Percentiles rank a stretch among this genome's conserved stretches.
Conservation (phyloP, 768 basidiomycete species). For the Galerina marginata region DNA sequence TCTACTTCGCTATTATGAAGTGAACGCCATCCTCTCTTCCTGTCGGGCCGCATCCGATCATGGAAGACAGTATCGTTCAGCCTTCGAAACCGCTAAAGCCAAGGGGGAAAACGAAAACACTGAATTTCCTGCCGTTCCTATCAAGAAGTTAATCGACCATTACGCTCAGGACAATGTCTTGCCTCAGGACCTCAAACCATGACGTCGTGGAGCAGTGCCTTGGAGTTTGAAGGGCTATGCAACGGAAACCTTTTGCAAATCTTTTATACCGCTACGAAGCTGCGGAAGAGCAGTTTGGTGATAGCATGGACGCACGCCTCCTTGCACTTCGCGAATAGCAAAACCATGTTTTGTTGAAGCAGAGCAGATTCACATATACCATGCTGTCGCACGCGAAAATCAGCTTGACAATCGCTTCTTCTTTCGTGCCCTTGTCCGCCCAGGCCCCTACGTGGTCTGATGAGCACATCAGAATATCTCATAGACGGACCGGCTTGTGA, state of each 20-base stretch:
- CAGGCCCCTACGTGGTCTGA: conserved; percentile 87
- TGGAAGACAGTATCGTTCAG: conserved; percentile 86
- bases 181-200: conserved; percentile 79
- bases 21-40: conserved; percentile 80
- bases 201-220: conserved; percentile 80
- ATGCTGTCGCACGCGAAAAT: conserved; percentile 93
- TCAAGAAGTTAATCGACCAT: conserved; percentile 87
- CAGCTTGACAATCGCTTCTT: conserved; percentile 98
- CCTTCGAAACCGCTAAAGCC: conserved; percentile 75
- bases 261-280: conserved; percentile 81
- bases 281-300: conserved; percentile 92
- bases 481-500: conserved; percentile 98
- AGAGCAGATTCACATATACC: conserved; percentile 98
- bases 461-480: conserved; percentile 97
- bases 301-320: conserved; percentile 91
- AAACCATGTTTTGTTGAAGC: conserved; percentile 96
- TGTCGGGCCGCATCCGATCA: conserved; percentile 91
- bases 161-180: conserved; percentile 82
- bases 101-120: conserved; percentile 73
- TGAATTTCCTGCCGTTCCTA: conserved; percentile 90
- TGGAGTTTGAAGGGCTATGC: conserved; percentile 86
- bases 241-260: conserved; percentile 72
- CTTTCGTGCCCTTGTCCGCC: conserved; percentile 93
- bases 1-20: conserved; percentile 89
- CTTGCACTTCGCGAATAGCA: conserved; percentile 88